Conservation (phyloP, 179 eudicot species). For the Silene noctiflora region DNA sequence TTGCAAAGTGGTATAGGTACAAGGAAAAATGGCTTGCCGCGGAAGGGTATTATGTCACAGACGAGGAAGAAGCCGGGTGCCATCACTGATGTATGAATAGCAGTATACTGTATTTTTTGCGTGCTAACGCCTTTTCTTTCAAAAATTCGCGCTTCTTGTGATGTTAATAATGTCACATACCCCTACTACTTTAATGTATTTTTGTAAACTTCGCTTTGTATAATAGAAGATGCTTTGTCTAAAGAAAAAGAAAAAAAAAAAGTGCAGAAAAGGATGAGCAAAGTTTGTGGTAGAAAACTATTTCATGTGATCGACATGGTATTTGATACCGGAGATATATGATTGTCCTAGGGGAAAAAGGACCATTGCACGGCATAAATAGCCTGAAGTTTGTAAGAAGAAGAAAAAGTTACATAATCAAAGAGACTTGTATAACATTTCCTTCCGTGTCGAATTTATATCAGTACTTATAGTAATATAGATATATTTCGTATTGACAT, state of each 20-base stretch:
- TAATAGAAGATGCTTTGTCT: not conserved
- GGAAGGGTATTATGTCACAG: conserved; percentile 26
- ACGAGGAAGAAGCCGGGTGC: conserved; percentile 18
- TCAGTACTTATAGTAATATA: too few relatives aligned
- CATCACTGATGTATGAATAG: conserved; percentile 10
- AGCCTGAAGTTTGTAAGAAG: too few relatives aligned
- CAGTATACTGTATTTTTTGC: conserved; percentile 1
- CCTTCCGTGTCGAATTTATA: too few relatives aligned
- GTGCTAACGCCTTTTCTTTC: not conserved
- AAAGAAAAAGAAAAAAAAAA: not conserved
- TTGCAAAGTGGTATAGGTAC: conserved; percentile 67
- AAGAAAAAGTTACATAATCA: too few relatives aligned
- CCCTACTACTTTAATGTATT: not conserved
- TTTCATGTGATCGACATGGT: not conserved
- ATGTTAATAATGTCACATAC: not conserved
- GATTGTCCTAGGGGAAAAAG: not conserved
- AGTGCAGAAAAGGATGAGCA: not conserved
- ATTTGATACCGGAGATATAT: not conserved
- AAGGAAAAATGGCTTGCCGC: conserved; percentile 38
- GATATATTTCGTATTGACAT: too few relatives aligned
- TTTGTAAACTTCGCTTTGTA: not conserved
- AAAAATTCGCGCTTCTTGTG: not conserved
- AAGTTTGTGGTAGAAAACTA: not conserved
- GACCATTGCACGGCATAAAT: not conserved
- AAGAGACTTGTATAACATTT: too few relatives aligned